These are phyloP conservation scores for Rhododendron molle DNA, from an alignment of 148 eudicot genomes.

Conservation along the genomic window DNA sequence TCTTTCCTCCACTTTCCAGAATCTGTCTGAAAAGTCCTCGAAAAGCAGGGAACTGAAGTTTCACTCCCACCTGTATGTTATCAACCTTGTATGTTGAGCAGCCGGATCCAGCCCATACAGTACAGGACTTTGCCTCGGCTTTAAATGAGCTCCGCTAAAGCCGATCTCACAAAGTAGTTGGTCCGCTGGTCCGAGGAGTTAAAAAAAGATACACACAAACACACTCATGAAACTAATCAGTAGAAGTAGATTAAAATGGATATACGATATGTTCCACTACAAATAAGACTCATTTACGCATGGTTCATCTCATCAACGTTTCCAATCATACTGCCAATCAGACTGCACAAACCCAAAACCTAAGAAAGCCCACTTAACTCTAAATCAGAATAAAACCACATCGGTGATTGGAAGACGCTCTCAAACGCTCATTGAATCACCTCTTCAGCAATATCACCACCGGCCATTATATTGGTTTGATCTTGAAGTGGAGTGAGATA, in stretches of 20 bases:
- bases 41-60: neutral
- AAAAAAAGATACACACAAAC: too few species aligned
- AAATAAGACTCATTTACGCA: neutral
- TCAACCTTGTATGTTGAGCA: too few species aligned
- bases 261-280: neutral
- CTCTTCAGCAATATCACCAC: neutral
- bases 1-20: neutral
- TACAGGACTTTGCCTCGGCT: neutral
- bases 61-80: neutral
- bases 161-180: neutral
- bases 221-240: neutral
- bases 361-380: neutral
- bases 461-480: constrained; percentile 7
- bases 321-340: neutral
- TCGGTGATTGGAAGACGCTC: neutral
- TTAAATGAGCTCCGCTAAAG: neutral
- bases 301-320: neutral
- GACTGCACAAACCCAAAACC: neutral
- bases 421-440: neutral
- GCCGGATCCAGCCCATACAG: neutral
- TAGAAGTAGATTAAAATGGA: neutral
- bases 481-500: constrained; percentile 12
- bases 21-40: neutral
- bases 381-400: neutral
- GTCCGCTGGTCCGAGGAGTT: too few species aligned